Evolutionary conservation across 371 early-diverging fungal species (phyloP).

Genomic region (Saksenaea oblongispora): DNA sequence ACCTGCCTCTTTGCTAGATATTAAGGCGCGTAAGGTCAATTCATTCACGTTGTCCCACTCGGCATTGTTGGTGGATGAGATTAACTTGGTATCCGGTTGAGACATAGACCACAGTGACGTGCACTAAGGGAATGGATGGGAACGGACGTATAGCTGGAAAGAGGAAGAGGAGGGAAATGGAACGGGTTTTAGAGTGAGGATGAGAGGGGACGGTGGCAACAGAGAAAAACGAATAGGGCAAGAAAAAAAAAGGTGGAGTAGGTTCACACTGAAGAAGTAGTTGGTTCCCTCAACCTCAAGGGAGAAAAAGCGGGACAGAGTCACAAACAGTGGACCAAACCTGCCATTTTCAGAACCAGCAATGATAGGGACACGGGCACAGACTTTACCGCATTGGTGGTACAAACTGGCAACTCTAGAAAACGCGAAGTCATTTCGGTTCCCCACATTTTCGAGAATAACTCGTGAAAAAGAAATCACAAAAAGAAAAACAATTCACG

Average conservation of each 20-base stretch:
- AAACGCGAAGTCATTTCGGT: no score
- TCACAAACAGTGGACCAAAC: neutral
- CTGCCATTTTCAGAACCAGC: no score
- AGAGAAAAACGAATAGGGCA: constrained; percentile 2
- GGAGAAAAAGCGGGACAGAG: neutral
- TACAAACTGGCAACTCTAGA: no score
- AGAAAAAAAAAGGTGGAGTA: neutral
- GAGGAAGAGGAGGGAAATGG: neutral
- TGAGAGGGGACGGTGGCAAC: neutral
- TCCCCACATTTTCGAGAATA: no score
- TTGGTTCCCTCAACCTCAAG: neutral
- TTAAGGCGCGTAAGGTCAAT: constrained; percentile 84
- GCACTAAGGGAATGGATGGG: neutral
- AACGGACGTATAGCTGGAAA: neutral
- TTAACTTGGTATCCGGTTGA: neutral
- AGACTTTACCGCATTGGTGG: no score
- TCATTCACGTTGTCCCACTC: neutral
- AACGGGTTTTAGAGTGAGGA: neutral
- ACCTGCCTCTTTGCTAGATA: constrained; percentile 91
- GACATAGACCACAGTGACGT: neutral
- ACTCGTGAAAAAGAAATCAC: no score
- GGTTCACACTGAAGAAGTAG: constrained; percentile 3
- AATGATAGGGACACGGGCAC: no score
- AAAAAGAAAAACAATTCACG: no score
- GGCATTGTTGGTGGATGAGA: neutral